Percentiles rank a stretch among this genome's conserved stretches.
phyloP scores from a whole-genome alignment of 2,329 filamentous ascomycete genomes.

The Albophoma yamanashiensis region DNA sequence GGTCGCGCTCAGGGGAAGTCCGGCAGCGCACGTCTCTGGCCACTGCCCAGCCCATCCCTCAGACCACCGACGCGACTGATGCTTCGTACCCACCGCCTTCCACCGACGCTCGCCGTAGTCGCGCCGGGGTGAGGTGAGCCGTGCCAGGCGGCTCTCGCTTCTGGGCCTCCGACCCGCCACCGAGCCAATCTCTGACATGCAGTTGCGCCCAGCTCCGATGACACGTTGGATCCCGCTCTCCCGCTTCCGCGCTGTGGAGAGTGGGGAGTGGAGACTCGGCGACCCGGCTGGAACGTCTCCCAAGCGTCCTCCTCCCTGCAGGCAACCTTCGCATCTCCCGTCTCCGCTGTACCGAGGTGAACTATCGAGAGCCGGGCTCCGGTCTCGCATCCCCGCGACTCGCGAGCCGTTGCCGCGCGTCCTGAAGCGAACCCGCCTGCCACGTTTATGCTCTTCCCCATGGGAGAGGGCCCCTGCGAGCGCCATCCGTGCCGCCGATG shows the following conservation, averaged over 20 bases:
- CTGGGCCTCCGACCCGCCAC: background rate
- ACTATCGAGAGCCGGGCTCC: background rate
- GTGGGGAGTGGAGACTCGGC: background rate
- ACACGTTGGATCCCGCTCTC: conserved; percentile 6
- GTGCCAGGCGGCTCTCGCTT: background rate
- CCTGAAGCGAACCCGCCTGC: background rate
- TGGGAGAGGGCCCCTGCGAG: background rate
- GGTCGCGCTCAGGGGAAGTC: background rate
- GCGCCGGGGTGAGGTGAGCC: no score
- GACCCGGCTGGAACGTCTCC: background rate
- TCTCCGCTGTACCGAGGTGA: background rate
- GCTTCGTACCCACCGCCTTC: background rate
- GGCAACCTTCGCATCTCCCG: background rate
- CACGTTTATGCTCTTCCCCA: no score
- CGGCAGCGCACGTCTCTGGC: background rate
- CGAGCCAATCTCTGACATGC: background rate
- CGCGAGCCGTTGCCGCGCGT: background rate
- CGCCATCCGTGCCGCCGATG: background rate
- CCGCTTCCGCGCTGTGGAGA: background rate
- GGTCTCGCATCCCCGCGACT: background rate
- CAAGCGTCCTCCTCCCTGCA: background rate
- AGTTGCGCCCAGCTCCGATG: background rate
- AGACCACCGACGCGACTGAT: background rate
- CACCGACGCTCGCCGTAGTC: background rate
- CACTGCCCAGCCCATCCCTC: background rate